These are phyloP conservation scores for Aspergillus affinis DNA, from an alignment of 495 filamentous ascomycete genomes.

Conservation along the genomic window DNA sequence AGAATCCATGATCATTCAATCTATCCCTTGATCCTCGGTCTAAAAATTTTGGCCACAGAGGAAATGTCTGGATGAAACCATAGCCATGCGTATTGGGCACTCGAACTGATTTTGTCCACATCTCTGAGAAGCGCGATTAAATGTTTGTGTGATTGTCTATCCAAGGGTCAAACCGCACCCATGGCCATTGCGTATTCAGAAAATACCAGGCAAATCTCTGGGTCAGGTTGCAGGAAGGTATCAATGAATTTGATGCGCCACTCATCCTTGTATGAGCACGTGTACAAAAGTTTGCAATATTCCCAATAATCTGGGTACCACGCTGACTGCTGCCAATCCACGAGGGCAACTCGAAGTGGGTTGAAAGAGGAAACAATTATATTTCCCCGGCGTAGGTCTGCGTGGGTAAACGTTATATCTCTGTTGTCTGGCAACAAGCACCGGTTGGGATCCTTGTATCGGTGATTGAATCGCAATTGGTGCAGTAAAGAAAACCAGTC, in stretches of 20 bases:
- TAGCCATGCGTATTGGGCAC: background rate
- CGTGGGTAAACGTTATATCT: constrained; percentile 40
- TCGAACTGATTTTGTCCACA: too few relatives aligned
- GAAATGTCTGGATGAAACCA: too few relatives aligned
- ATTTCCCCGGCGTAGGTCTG: constrained; percentile 37
- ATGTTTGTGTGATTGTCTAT: background rate
- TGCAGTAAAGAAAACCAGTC: constrained; percentile 40
- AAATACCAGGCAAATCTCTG: constrained; percentile 22
- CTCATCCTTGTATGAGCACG: constrained; percentile 25
- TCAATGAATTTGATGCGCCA: constrained; percentile 33
- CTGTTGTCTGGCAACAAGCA: constrained; percentile 37
- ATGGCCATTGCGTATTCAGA: constrained; percentile 30
- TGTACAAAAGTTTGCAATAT: constrained; percentile 41
- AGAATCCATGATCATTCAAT: too few relatives aligned
- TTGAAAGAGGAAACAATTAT: constrained; percentile 36
- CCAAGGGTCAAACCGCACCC: constrained; percentile 20
- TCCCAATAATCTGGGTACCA: constrained; percentile 50
- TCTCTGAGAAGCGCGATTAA: too few relatives aligned
- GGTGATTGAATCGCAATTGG: constrained; percentile 27
- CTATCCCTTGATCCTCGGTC: too few relatives aligned
- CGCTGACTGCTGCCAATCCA: constrained; percentile 40
- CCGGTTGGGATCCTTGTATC: constrained; percentile 38
- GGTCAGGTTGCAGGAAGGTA: constrained; percentile 24
- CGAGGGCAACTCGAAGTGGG: constrained; percentile 30
- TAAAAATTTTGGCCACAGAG: too few relatives aligned